Conservation (phyloP, 495 filamentous ascomycete genomes). For the Penicillium paxilli region DNA sequence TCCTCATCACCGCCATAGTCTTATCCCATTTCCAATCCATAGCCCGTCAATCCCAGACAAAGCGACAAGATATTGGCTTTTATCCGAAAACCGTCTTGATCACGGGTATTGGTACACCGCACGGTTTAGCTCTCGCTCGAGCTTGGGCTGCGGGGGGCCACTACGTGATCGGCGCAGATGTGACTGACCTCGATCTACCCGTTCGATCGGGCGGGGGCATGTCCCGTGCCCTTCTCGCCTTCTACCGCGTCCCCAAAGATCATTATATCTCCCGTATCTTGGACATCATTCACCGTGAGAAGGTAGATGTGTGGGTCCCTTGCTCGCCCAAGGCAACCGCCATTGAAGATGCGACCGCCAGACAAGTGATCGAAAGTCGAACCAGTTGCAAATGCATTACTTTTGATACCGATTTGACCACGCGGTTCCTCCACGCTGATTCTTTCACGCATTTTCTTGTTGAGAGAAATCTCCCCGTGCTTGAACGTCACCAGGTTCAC, state of each 20-base stretch:
- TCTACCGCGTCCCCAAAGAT: slow-evolving; percentile 53
- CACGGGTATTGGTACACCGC: slow-evolving; percentile 69
- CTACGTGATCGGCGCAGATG: slow-evolving; percentile 71
- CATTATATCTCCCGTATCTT: slow-evolving; percentile 52
- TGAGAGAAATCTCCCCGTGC: slow-evolving; percentile 53
- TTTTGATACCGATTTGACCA: slow-evolving; percentile 47
- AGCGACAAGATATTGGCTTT: slow-evolving; percentile 37
- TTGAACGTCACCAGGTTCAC: slow-evolving; percentile 59
- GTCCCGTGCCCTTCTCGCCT: slow-evolving; percentile 46
- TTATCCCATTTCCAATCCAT: slow-evolving; percentile 18
- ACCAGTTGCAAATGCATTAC: slow-evolving; percentile 64
- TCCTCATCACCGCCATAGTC: slow-evolving; percentile 40
- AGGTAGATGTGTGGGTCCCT: slow-evolving; percentile 71
- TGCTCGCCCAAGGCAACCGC: slow-evolving; percentile 62
- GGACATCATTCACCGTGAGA: slow-evolving; percentile 58
- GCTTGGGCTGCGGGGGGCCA: slow-evolving; percentile 66
- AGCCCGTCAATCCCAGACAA: slow-evolving; percentile 18
- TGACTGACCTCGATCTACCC: slow-evolving; percentile 55
- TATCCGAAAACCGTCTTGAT: slow-evolving; percentile 64
- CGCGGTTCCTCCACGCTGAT: slow-evolving; percentile 56
- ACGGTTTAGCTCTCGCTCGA: slow-evolving; percentile 67
- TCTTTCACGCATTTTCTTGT: slow-evolving; percentile 56
- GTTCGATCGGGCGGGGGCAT: slow-evolving; percentile 40
- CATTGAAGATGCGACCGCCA: slow-evolving; percentile 64
- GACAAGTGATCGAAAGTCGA: slow-evolving; percentile 57